Evolutionary conservation across 2,329 filamentous ascomycete genomes (phyloP), one percentile per base, ranked within the genome.

Genomic region (Zasmidium citrigriseum): DNA sequence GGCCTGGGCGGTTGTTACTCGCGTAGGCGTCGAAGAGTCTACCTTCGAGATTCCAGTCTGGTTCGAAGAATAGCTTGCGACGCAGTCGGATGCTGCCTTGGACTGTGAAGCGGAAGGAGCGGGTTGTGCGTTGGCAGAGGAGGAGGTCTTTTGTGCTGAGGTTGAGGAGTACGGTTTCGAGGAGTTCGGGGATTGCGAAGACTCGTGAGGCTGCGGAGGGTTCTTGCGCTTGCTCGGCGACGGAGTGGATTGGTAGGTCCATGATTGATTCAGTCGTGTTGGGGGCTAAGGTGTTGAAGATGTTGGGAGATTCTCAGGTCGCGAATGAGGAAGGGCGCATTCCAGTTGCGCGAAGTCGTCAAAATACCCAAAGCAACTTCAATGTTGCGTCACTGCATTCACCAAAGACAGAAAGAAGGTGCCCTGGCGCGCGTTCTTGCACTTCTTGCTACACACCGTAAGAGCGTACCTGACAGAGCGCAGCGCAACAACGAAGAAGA

Each of bases 131-230:
- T 60, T 75, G 73, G 7, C 59, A 60, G 21, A 74, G 65, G 23
- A 75, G 68, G 11, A 75, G 63, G 44, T 73, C 67, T 59, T 67
- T 65, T 4, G 59, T 63, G 25, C 60, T 59, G 2, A 77, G 70
- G 18, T 73, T 56, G 9, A 63, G 54, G 23, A 77, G 72, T 60
- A 76, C 69, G 41, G 68, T 50, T 63, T 76, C 74, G 54, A 76
- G 70, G 56, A 77, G 70, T 61, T 77, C 75, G 23, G 74, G 72
- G 4, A 73, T 69, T 27, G 64, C 50, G 58, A 77, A 60, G 46
- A 75, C 71, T 29, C 54, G 59, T 3, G 41, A 18, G 29, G 57
- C 53, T 7, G 53, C 20, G 25, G 45, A 53, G 14, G 27, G 23
- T 21, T 54, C 29, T 11, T 41, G n/a, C n/a, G n/a, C 34, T 9